Conservation (phyloP, 768 basidiomycete species). For the Hortiboletus campestris region DNA sequence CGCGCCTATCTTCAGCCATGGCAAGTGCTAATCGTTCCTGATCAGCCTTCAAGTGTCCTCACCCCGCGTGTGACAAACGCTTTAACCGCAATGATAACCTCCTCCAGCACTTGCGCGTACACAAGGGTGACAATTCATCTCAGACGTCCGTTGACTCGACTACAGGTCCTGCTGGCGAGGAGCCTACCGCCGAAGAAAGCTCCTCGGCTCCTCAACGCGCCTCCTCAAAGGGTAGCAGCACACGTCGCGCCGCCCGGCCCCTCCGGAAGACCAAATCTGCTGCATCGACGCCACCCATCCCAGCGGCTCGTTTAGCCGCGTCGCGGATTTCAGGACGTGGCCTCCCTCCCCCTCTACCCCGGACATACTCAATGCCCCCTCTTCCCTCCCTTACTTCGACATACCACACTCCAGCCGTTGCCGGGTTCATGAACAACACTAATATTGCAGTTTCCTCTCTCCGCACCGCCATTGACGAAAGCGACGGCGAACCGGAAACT, state of each 20-base stretch:
- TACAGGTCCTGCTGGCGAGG: conserved; percentile 26
- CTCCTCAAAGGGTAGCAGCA: conserved; percentile 18
- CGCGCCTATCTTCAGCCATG: conserved; percentile 12
- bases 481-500: conserved; percentile 33
- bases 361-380: conserved; percentile 34
- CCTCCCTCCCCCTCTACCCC: conserved; percentile 31
- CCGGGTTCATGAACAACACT: conserved; percentile 35
- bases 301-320: conserved; percentile 33
- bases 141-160: conserved; percentile 33
- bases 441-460: conserved; percentile 37
- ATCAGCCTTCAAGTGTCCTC: conserved; percentile 72
- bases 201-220: conserved; percentile 25
- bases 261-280: conserved; percentile 36
- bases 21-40: conserved; percentile 24
- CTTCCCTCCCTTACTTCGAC: conserved; percentile 28
- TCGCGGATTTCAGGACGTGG: conserved; percentile 31
- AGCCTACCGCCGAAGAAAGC: conserved; percentile 17
- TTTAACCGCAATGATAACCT: conserved; percentile 83
- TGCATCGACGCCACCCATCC: conserved; percentile 35
- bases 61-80: conserved; percentile 62
- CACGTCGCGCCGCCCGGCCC: conserved; percentile 32
- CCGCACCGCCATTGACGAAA: conserved; percentile 35
- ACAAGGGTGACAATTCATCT: conserved; percentile 43
- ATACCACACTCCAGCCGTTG: conserved; percentile 25
- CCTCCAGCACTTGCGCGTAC: conserved; percentile 74